Evolutionary conservation across 768 basidiomycete species (phyloP), one percentile per base, ranked within the genome.

Genomic region (Filobasidium floriforme): DNA sequence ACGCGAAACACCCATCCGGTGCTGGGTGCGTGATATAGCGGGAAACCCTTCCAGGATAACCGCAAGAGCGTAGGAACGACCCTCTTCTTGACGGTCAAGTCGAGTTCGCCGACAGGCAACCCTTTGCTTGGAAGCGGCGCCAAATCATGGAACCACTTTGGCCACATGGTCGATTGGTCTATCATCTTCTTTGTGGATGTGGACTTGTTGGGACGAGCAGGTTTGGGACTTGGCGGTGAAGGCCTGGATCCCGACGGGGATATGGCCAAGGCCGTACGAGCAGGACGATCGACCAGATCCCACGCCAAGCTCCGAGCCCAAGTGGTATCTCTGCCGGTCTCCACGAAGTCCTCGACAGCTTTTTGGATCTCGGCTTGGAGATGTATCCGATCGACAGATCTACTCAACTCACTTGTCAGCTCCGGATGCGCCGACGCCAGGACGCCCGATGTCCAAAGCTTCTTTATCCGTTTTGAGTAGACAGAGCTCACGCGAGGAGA

Each of bases 121-220:
- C 70, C 69, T 22, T 61, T 37, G 41, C 46, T 66, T 7, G 70
- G 68, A 7, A 26, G 11, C 0, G 86, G 86, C 5, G 67, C 63
- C 2, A 90, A 84, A 28, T 97, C 92, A 89, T 88, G 92, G 74
- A 90, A 99, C 96, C 96, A 98, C 75, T 90, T 89, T 0, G 93
- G 94, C 92, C 93, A 97, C n/a, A 73, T 73, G 29, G 68, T 71
- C 51, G 67, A 44, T 12, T 24, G 1, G 1, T 4, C 22, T 6
- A 15, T 22, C 12, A 11, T n/a, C 32, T 37, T 51, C 46, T 66
- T 37, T 37, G 32, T 37, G 9, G 32, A 37, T 37, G 32, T 37
- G 32, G 32, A 37, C 9, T 3, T 37, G 32, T 9, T 37, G 32
- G 32, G 9, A 9, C 32, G 32, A 37, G 32, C 32, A 37, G 32